phyloP scores from a whole-genome alignment of 768 basidiomycete species.

The Gyrodon lividus region DNA sequence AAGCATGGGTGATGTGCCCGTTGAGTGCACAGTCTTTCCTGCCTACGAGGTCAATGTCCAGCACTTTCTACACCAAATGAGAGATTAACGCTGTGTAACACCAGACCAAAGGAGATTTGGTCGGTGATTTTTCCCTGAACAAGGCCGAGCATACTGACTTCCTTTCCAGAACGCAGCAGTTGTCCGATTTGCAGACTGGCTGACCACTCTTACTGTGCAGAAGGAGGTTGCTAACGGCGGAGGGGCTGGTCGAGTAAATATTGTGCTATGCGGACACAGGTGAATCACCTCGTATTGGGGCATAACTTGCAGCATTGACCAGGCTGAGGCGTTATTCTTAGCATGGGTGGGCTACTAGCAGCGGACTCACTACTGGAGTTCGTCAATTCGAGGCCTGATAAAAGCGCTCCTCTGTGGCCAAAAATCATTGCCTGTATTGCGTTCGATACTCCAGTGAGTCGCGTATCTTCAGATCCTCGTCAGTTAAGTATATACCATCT shows the following conservation, averaged over 20 bases:
- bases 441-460: constrained; percentile 85
- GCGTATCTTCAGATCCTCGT: not conserved
- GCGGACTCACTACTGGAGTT: constrained; percentile 83
- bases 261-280: constrained; percentile 92
- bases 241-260: constrained; percentile 67
- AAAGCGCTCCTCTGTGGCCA: constrained; percentile 77
- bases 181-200: constrained; percentile 87
- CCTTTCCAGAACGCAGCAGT: constrained; percentile 69
- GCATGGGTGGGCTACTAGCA: constrained; percentile 91
- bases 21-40: constrained; percentile 84
- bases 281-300: constrained; percentile 25
- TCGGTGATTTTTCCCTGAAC: constrained; percentile 37
- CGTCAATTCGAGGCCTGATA: constrained; percentile 61
- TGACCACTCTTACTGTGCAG: constrained; percentile 84
- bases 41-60: constrained; percentile 68
- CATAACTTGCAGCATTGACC: not conserved
- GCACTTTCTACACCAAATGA: not conserved
- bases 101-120: constrained; percentile 89
- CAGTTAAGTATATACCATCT: constrained; percentile 1
- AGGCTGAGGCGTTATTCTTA: constrained; percentile 32
- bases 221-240: constrained; percentile 77
- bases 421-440: constrained; percentile 81
- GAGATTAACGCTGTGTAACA: constrained; percentile 13
- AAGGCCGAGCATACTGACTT: not conserved
- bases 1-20: constrained; percentile 51